Conservation (phyloP, 352 stramenopile species). For the Globisporangium lucens region DNA sequence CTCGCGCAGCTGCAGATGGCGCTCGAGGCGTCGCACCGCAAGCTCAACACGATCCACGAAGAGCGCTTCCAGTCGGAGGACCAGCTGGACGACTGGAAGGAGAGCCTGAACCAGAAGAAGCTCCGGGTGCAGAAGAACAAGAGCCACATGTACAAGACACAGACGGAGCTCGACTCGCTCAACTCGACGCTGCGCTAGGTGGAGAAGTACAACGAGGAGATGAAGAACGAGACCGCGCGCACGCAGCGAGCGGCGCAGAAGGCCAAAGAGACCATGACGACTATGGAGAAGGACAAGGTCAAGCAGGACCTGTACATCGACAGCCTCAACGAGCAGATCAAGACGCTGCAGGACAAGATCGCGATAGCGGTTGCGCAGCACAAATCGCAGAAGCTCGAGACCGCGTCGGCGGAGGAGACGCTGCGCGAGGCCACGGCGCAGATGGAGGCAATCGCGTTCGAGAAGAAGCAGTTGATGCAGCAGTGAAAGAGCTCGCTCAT, state of each 20-base stretch:
- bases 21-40: constrained; percentile 82
- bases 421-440: constrained; percentile 85
- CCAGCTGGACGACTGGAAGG: constrained; percentile 69
- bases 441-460: constrained; percentile 91
- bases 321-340: constrained; percentile 87
- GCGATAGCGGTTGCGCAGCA: constrained; percentile 75
- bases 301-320: constrained; percentile 96
- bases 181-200: constrained; percentile 86
- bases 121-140: constrained; percentile 52
- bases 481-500: constrained; percentile 95
- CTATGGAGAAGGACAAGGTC: constrained; percentile 92
- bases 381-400: constrained; percentile 84
- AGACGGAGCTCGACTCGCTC: constrained; percentile 87
- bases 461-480: constrained; percentile 95
- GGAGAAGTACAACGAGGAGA: constrained; percentile 93
- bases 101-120: constrained; percentile 58
- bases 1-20: constrained; percentile 90
- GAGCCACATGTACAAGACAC: constrained; percentile 76
- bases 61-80: constrained; percentile 70
- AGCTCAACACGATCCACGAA: constrained; percentile 61
- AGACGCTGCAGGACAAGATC: constrained; percentile 86
- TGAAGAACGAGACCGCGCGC: constrained; percentile 92
- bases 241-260: constrained; percentile 93
- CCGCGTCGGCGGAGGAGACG: constrained; percentile 80
- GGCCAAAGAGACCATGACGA: constrained; percentile 89